These are phyloP conservation scores for Apiotrichum porosum DNA, from an alignment of 1,284 basidiomycete genomes.

Conservation along the genomic window DNA sequence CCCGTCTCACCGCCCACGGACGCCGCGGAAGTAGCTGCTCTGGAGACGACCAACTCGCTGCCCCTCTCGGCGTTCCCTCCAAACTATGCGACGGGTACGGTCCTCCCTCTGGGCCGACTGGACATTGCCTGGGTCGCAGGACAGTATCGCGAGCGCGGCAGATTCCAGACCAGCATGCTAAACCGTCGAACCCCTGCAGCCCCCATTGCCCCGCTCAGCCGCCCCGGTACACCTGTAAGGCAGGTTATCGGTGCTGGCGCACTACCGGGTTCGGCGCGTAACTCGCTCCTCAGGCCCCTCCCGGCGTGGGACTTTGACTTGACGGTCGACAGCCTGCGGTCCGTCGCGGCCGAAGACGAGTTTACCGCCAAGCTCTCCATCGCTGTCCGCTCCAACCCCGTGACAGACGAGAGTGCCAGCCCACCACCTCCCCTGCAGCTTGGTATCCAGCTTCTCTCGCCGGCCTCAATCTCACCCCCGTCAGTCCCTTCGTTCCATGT, in stretches of 20 bases:
- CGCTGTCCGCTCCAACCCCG: constrained; percentile 18
- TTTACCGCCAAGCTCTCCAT: constrained; percentile 25
- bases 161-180: constrained; percentile 65
- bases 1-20: constrained; percentile 64
- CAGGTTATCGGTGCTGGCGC: too few relatives aligned
- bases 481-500: constrained; percentile 11
- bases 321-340: constrained; percentile 13
- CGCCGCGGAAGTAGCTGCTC: background rate
- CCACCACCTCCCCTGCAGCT: constrained; percentile 16
- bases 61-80: constrained; percentile 52
- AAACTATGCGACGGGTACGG: constrained; percentile 59
- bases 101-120: constrained; percentile 70
- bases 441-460: constrained; percentile 33
- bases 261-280: background rate
- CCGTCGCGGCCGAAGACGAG: constrained; percentile 22
- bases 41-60: background rate
- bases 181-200: constrained; percentile 33
- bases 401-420: background rate
- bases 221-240: background rate
- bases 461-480: constrained; percentile 1
- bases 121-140: constrained; percentile 66
- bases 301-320: constrained; percentile 37
- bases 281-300: background rate
- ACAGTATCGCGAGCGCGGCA: constrained; percentile 63
- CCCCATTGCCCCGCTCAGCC: background rate